These are phyloP conservation scores for Pseudonitzschia delicatissima DNA, from an alignment of 108 stramenopile genomes.

Conservation along the genomic window DNA sequence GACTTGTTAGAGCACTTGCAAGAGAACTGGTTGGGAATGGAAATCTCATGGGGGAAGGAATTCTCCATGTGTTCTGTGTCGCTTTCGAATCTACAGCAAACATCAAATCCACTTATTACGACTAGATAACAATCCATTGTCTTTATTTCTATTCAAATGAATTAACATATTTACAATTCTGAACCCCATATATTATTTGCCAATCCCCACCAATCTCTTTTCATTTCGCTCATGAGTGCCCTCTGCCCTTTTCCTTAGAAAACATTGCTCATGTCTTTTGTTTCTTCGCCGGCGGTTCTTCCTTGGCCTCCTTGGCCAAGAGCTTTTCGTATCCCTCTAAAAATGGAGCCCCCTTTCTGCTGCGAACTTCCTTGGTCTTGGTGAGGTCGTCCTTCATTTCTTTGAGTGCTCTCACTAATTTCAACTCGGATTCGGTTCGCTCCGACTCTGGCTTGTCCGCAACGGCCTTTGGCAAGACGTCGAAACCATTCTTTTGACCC, in stretches of 20 bases:
- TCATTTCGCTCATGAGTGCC: not conserved
- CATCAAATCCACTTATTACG: too few species aligned
- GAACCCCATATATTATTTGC: not conserved
- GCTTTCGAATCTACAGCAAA: too few species aligned
- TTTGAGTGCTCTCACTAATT: slow-evolving; percentile 9
- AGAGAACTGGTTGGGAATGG: too few species aligned
- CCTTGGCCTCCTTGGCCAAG: not conserved
- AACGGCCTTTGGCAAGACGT: not conserved
- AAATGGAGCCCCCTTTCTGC: slow-evolving; percentile 4
- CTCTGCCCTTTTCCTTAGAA: not conserved
- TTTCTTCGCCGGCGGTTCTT: slow-evolving; percentile 6
- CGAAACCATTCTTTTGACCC: slow-evolving; percentile 2
- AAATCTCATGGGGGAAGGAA: too few species aligned
- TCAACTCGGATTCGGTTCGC: slow-evolving; percentile 6
- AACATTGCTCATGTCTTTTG: slow-evolving; percentile 2
- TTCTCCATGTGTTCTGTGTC: too few species aligned
- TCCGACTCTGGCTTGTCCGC: slow-evolving; percentile 1
- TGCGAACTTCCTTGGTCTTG: slow-evolving; percentile 9
- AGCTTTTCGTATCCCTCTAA: slow-evolving; percentile 9
- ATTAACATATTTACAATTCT: too few species aligned
- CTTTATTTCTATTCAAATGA: too few species aligned
- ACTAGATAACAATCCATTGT: too few species aligned
- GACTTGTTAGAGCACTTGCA: too few species aligned
- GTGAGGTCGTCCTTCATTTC: slow-evolving; percentile 14
- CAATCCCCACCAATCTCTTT: not conserved